Conservation (phyloP, 495 filamentous ascomycete genomes). For the Aspergillus asperescens region DNA sequence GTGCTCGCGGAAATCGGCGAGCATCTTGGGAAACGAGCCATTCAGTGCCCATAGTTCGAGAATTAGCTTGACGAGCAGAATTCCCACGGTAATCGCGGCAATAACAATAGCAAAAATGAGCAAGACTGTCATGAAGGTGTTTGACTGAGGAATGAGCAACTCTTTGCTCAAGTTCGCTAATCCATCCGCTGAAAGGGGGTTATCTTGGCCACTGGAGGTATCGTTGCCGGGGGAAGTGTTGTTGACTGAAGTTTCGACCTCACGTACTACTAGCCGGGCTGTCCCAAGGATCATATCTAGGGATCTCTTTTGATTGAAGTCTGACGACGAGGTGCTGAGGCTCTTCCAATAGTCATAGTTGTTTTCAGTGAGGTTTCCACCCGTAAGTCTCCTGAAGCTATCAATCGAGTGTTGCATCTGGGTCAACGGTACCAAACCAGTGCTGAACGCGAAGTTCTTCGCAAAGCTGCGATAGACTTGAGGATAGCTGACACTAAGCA, state of each 20-base stretch:
- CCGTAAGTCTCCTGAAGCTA: conserved; percentile 70
- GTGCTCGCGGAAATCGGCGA: conserved; percentile 83
- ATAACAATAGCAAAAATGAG: conserved; percentile 84
- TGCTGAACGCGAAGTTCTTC: conserved; percentile 91
- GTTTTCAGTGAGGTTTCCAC: conserved; percentile 77
- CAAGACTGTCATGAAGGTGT: conserved; percentile 95
- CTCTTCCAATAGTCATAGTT: conserved; percentile 55
- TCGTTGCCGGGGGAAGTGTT: conserved; percentile 28
- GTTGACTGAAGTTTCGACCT: conserved; percentile 42
- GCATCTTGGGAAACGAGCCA: conserved; percentile 74
- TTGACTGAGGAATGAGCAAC: conserved; percentile 74
- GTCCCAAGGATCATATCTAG: conserved; percentile 41
- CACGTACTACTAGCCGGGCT: conserved; percentile 48
- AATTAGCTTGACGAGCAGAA: conserved; percentile 86
- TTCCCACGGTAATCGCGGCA: conserved; percentile 76
- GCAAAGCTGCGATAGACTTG: conserved; percentile 79
- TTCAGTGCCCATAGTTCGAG: conserved; percentile 90
- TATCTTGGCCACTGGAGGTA: conserved; percentile 20
- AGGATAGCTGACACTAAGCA: conserved; percentile 87
- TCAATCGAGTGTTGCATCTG: conserved; percentile 80
- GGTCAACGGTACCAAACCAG: conserved; percentile 77
- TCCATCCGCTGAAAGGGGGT: conserved; percentile 50
- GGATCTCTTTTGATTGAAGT: conserved; percentile 47
- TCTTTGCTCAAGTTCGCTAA: conserved; percentile 73
- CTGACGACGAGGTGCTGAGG: conserved; percentile 52